These are phyloP conservation scores for Diplocarpon rosae DNA, from an alignment of 2,329 filamentous ascomycete species.

Conservation along the genomic window DNA sequence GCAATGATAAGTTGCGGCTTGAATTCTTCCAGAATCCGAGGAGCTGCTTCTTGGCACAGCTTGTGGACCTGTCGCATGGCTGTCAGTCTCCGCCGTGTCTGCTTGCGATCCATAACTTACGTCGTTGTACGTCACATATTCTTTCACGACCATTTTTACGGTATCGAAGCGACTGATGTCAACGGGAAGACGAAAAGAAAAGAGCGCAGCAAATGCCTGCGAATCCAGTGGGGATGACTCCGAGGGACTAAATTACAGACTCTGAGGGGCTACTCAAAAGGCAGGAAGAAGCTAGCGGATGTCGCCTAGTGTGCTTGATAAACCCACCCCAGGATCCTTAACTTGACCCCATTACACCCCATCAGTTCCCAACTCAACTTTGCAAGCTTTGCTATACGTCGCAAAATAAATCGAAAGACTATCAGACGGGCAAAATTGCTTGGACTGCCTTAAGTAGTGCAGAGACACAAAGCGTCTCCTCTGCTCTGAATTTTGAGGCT, in stretches of 20 bases:
- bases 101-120: constrained; percentile 33
- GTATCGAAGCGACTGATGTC: neutral
- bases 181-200: neutral
- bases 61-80: constrained; percentile 68
- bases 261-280: neutral
- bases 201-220: constrained; percentile 5
- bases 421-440: too few species aligned
- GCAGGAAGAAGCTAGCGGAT: constrained; percentile 13
- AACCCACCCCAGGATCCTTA: neutral
- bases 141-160: constrained; percentile 64
- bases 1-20: constrained; percentile 95
- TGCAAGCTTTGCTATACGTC: neutral
- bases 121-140: constrained; percentile 89
- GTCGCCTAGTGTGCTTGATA: constrained; percentile 11
- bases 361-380: neutral
- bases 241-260: constrained; percentile 7
- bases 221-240: constrained; percentile 8
- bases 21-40: constrained; percentile 72
- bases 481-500: too few species aligned
- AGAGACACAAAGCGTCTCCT: neutral
- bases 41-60: constrained; percentile 80
- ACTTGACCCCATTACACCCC: neutral
- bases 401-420: neutral
- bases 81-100: constrained; percentile 13
- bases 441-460: neutral